Base-by-base conservation (phyloP, 495 filamentous ascomycete genomes). In the Bacidia gigantensis region DNA sequence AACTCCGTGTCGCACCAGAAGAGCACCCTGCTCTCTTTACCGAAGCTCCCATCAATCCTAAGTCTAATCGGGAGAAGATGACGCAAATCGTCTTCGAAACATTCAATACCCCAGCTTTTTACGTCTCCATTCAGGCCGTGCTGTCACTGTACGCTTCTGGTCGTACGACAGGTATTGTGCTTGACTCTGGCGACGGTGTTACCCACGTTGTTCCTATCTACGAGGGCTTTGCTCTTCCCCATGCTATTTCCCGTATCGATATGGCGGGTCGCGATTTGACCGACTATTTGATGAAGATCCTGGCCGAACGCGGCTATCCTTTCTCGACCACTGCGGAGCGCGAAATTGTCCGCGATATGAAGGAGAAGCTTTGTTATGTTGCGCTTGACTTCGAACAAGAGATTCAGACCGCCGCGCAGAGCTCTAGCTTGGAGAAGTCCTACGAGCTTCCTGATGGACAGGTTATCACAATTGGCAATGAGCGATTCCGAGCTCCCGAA, bases 1-100 rank as follows among this genome's bases (percentile, higher is more conserved):
- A 98, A 80, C 83, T 98, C 68, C 92, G 92, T 87, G 92, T 98
- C 57, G 92, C 92, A 58, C 92, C 92, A 55, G 93, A 98, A 81
- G 92, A 98, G 87, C 92, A 98, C 83, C 92, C 92, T 64, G 90
- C 97, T 64, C 81, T 98, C 66, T 80, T 98, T 70, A 98, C 92
- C 65, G 92, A 98, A 76, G 92, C 92, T 64, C 93, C 92, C 58
- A 93, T 98, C 81, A 98, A 98, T 81, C 92, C 92, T 72, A 96
- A 96, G 82, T 94, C 88, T 76, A 98, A 98, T 78, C 86, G 93
- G 79, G 93, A 97, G 81, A 97, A 95, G 82, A 96, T 97, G 87
- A 97, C 92, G 56, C 93, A 98, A 76, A 97, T 98, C 62, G 93
- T 98, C 69, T 98, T 98, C 83, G 92, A 98, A 80, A 98, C 92